Conservation (phyloP, 1,284 basidiomycete species). For the Ganoderma multipileum region DNA sequence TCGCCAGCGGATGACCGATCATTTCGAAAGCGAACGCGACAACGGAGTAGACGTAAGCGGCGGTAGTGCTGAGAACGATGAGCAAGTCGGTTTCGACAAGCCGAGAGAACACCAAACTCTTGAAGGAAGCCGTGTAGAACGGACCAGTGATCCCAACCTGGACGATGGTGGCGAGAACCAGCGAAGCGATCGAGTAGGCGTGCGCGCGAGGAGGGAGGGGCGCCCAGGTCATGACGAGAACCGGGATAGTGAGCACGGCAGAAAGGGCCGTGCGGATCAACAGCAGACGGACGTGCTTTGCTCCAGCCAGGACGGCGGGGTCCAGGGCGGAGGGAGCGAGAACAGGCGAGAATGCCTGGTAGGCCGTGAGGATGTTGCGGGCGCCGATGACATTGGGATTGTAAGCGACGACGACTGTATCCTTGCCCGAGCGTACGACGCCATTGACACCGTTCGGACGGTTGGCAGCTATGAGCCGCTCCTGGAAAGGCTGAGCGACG, state of each 20-base stretch:
- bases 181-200: constrained; percentile 45
- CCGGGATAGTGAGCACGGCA: constrained; percentile 47
- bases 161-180: constrained; percentile 50
- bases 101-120: constrained; percentile 47
- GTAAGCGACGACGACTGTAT: constrained; percentile 31
- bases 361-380: constrained; percentile 34
- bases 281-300: constrained; percentile 41
- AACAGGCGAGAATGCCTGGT: constrained; percentile 33
- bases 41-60: constrained; percentile 52
- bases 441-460: constrained; percentile 34
- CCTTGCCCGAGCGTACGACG: constrained; percentile 28
- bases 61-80: constrained; percentile 48
- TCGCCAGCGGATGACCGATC: constrained; percentile 41
- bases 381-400: constrained; percentile 37
- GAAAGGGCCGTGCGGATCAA: constrained; percentile 43
- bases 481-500: constrained; percentile 23
- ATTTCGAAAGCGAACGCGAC: constrained; percentile 48
- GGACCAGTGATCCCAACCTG: constrained; percentile 47
- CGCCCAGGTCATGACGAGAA: constrained; percentile 54
- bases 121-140: constrained; percentile 46
- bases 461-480: constrained; percentile 25
- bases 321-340: constrained; percentile 38
- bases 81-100: constrained; percentile 51
- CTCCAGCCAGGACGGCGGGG: constrained; percentile 37
- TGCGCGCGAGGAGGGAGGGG: constrained; percentile 43